phyloP scores from a whole-genome alignment of 805 yeast genomes.

The Metschnikowia hibisci region DNA sequence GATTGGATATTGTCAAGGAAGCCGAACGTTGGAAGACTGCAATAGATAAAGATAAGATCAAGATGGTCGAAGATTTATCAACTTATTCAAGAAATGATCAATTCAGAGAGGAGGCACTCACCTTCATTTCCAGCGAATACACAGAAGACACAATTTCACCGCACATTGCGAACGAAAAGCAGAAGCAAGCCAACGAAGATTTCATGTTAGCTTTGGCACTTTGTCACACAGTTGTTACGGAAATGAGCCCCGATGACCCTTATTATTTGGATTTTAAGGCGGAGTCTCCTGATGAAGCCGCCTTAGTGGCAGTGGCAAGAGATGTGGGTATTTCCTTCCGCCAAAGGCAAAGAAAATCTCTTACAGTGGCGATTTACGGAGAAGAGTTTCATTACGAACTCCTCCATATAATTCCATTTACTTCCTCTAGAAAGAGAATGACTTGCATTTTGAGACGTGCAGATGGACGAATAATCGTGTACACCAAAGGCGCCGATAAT shows the following conservation, averaged over 20 bases:
- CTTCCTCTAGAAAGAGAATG: slow-evolving; percentile 76
- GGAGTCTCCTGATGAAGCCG: slow-evolving; percentile 82
- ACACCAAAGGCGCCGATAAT: slow-evolving; percentile 75
- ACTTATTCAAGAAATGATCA: slow-evolving; percentile 40
- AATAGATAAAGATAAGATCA: slow-evolving; percentile 46
- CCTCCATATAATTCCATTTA: slow-evolving; percentile 57
- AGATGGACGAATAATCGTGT: slow-evolving; percentile 41
- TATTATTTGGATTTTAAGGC: slow-evolving; percentile 56
- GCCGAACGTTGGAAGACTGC: slow-evolving; percentile 50
- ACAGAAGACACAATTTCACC: slow-evolving; percentile 47
- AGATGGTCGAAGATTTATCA: slow-evolving; percentile 46
- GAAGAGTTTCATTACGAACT: slow-evolving; percentile 42
- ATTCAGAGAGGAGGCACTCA: slow-evolving; percentile 41
- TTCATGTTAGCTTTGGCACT: slow-evolving; percentile 66
- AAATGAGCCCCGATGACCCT: slow-evolving; percentile 38
- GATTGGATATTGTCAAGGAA: slow-evolving; percentile 68
- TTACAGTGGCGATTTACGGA: slow-evolving; percentile 46
- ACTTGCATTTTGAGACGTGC: slow-evolving; percentile 55
- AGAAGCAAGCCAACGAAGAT: slow-evolving; percentile 46
- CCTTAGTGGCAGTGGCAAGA: slow-evolving; percentile 71
- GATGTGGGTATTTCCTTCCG: slow-evolving; percentile 66
- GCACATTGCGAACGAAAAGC: slow-evolving; percentile 28
- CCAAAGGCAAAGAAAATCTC: slow-evolving; percentile 48
- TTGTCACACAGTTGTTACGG: slow-evolving; percentile 75
- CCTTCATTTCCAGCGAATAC: slow-evolving; percentile 61